phyloP scores from a whole-genome alignment of 495 filamentous ascomycete species.

The Podospora conica region DNA sequence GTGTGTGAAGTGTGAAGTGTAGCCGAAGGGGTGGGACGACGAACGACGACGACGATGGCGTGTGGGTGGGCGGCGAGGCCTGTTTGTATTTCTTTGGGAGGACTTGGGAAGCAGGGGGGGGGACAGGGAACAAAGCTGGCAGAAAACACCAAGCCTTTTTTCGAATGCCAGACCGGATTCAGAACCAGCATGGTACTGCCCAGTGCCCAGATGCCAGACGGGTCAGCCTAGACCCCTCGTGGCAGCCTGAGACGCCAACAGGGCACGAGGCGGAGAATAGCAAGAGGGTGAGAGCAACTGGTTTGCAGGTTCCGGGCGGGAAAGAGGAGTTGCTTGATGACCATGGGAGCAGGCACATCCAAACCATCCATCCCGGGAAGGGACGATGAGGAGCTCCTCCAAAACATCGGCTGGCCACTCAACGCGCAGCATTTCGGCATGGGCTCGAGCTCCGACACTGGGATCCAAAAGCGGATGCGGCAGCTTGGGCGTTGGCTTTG shows the following conservation, averaged over 20 bases:
- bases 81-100: conserved; percentile 1
- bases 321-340: conserved; percentile 6
- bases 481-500: background rate
- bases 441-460: conserved; percentile 3
- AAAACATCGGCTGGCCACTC: background rate
- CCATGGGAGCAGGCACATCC: conserved; percentile 1
- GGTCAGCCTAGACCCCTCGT: conserved; percentile 2
- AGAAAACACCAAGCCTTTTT: conserved; percentile 4
- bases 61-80: background rate
- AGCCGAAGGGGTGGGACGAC: background rate
- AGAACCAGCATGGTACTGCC: background rate
- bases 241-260: conserved; percentile 9
- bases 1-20: background rate
- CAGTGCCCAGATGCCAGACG: background rate
- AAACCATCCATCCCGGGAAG: background rate
- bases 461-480: background rate
- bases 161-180: background rate
- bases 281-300: background rate
- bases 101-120: background rate
- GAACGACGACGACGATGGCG: background rate
- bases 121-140: conserved; percentile 3
- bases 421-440: background rate
- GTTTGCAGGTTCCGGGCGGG: conserved; percentile 1
- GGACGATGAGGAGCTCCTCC: background rate
- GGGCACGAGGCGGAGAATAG: background rate